A percentile compares a stretch with the other conserved stretches of the same genome.
These are phyloP conservation scores for Macrophomina tecta DNA, from an alignment of 2,329 filamentous ascomycete species.

Conservation along the genomic window DNA sequence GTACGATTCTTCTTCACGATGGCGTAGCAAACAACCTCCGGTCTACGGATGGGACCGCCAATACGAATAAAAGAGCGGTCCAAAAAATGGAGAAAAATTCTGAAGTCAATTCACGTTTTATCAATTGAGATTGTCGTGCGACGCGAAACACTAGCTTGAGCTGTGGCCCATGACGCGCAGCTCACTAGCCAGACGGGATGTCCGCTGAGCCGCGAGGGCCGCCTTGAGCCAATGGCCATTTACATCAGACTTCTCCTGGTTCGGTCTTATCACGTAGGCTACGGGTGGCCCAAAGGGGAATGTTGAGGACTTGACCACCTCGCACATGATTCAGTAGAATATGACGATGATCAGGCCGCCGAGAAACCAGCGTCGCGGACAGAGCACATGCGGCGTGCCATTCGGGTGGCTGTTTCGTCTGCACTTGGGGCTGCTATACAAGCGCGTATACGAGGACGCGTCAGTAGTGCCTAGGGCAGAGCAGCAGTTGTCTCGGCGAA, in stretches of 20 bases:
- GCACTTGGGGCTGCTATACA: not conserved
- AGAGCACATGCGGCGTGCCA: not conserved
- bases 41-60: conserved; percentile 25
- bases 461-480: conserved; percentile 1
- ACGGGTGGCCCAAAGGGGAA: conserved; percentile 4
- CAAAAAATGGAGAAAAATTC: conserved; percentile 27
- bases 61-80: conserved; percentile 15
- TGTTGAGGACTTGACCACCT: not conserved
- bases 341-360: not conserved
- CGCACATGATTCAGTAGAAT: conserved; percentile 5
- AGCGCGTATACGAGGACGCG: not conserved
- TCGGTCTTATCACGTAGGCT: conserved; percentile 8
- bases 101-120: conserved; percentile 19
- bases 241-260: conserved; percentile 4
- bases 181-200: not conserved
- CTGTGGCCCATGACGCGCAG: conserved; percentile 9
- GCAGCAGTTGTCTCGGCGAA: conserved; percentile 11
- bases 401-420: not conserved
- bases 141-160: conserved; percentile 14
- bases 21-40: conserved; percentile 25
- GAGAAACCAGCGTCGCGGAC: not conserved
- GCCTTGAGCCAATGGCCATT: not conserved
- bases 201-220: not conserved
- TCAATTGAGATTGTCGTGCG: conserved; percentile 13
- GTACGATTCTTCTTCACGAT: conserved; percentile 17